Conservation (phyloP, 176 grass and related monocot species). For the Luzula sylvatica region DNA sequence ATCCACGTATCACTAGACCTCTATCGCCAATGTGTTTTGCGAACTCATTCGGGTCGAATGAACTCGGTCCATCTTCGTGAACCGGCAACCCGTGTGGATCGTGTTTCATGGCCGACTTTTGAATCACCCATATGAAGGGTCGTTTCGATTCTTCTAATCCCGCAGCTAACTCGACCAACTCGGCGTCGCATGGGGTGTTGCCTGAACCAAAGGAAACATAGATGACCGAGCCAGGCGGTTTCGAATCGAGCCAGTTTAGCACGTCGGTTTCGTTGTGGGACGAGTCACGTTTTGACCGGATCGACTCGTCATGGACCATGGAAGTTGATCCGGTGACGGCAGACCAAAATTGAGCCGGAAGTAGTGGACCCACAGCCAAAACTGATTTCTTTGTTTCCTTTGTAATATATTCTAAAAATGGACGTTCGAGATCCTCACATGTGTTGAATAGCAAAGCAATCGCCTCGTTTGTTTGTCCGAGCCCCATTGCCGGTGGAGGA, state of each 20-base stretch:
- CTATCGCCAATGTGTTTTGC: constrained; percentile 6
- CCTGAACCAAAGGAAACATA: constrained; percentile 38
- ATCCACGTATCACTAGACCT: constrained; percentile 30
- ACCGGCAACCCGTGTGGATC: constrained; percentile 11
- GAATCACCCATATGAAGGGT: constrained; percentile 31
- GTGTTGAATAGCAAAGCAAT: constrained; percentile 29
- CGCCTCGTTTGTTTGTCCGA: constrained; percentile 11
- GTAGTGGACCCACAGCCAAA: constrained; percentile 29
- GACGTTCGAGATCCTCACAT: constrained; percentile 29
- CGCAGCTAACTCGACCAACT: constrained; percentile 25
- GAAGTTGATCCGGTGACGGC: constrained; percentile 5
- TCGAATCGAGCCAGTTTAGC: constrained; percentile 32
- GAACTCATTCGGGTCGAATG: constrained; percentile 2
- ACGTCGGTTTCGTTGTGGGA: constrained; percentile 5
- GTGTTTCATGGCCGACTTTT: constrained; percentile 12
- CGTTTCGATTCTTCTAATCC: constrained; percentile 14
- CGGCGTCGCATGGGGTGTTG: constrained; percentile 21
- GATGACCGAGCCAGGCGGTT: constrained; percentile 18
- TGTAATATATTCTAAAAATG: constrained; percentile 25
- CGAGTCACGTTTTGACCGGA: constrained; percentile 8
- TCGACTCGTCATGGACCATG: constrained; percentile 18
- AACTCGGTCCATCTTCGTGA: background rate
- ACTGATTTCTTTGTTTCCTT: constrained; percentile 19
- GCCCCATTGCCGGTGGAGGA: background rate
- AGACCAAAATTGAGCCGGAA: constrained; percentile 28